A percentile compares a stretch with the other conserved stretches of the same genome.
Conservation (phyloP, 176 grass and related monocot species). For the Cenchrus purpureus region DNA sequence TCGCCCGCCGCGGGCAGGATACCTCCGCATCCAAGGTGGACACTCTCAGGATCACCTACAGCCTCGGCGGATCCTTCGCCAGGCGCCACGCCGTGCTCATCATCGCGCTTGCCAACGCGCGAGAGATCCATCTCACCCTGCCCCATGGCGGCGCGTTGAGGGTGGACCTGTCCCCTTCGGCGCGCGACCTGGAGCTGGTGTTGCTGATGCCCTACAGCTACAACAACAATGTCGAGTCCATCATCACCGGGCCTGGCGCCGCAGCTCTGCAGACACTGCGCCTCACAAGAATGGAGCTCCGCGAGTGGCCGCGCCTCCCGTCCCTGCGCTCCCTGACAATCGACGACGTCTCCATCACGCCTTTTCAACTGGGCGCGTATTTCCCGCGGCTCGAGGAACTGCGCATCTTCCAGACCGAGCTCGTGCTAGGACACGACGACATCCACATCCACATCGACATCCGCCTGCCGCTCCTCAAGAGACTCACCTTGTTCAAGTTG, state of each 20-base stretch:
- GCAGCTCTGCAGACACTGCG: background rate
- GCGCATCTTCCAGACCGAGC: too few species aligned
- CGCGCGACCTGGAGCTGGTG: background rate
- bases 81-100: slow-evolving; percentile 5
- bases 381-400: too few species aligned
- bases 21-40: background rate
- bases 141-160: background rate
- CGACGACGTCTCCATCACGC: background rate
- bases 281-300: background rate
- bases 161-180: background rate
- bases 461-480: too few species aligned
- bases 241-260: background rate
- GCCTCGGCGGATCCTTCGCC: background rate
- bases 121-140: background rate
- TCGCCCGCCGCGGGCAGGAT: background rate
- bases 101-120: slow-evolving; percentile 9
- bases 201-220: background rate
- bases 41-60: background rate
- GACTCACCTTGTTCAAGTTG: too few species aligned
- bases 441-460: too few species aligned
- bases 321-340: background rate
- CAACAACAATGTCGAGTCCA: background rate
- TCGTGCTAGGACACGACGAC: too few species aligned
- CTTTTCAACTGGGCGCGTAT: too few species aligned
- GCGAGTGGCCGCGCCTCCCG: slow-evolving; percentile 16